phyloP scores from a whole-genome alignment of 306 rosid genomes.

The Trichosanthes cucumerina region DNA sequence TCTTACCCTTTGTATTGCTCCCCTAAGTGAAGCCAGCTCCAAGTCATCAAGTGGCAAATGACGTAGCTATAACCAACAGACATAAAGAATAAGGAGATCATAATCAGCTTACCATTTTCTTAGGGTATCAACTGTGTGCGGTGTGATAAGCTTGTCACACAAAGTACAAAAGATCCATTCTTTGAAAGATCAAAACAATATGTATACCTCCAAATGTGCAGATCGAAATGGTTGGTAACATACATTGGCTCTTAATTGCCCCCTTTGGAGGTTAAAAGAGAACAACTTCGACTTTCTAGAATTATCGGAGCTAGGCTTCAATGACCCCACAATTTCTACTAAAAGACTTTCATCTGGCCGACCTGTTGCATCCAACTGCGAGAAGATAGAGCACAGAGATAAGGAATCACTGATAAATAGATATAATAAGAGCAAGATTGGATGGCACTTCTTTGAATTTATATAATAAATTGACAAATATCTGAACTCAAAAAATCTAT shows the following conservation, averaged over 20 bases:
- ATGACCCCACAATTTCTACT: constrained; percentile 59
- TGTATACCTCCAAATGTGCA: constrained; percentile 79
- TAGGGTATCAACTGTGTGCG: neutral
- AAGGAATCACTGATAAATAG: neutral
- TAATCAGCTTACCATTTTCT: neutral
- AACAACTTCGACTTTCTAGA: constrained; percentile 39
- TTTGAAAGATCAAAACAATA: constrained; percentile 4
- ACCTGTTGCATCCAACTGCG: constrained; percentile 82
- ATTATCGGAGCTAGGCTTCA: constrained; percentile 48
- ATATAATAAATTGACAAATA: neutral
- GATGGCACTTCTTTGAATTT: neutral
- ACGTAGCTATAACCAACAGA: constrained; percentile 40
- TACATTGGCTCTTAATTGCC: constrained; percentile 57
- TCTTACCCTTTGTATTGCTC: constrained; percentile 78
- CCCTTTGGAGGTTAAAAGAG: constrained; percentile 70
- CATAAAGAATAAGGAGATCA: neutral
- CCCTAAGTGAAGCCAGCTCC: constrained; percentile 89
- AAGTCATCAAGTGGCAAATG: constrained; percentile 79
- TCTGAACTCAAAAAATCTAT: neutral
- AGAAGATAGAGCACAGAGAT: neutral
- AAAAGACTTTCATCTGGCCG: constrained; percentile 86
- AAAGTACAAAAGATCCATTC: constrained; percentile 9
- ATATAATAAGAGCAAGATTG: neutral
- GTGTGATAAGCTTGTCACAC: neutral
- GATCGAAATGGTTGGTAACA: constrained; percentile 60